These are phyloP conservation scores for Aleurites moluccanus DNA, from an alignment of 441 rosid genomes.

Conservation along the genomic window DNA sequence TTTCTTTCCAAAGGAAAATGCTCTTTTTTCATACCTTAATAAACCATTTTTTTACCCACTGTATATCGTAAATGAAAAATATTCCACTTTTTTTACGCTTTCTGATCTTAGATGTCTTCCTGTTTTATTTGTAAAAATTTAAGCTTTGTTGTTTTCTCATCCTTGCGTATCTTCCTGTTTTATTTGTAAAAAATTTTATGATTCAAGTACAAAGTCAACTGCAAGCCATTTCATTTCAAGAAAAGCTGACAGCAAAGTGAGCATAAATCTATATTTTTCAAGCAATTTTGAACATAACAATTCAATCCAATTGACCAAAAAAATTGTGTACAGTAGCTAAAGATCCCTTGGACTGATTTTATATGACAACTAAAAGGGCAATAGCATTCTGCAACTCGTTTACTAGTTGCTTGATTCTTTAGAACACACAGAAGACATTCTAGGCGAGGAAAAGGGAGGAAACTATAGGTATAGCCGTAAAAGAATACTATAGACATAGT, in stretches of 20 bases:
- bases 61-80: too few relatives aligned
- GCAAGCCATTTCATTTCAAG: neutral
- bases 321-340: neutral
- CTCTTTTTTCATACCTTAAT: neutral
- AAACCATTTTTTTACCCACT: neutral
- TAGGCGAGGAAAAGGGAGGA: too few relatives aligned
- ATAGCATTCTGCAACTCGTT: neutral
- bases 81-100: too few relatives aligned
- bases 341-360: neutral
- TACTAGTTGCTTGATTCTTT: neutral
- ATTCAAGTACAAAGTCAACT: neutral
- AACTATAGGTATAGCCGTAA: neutral
- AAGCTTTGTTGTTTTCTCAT: neutral
- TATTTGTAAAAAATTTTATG: neutral
- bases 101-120: too few relatives aligned
- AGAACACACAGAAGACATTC: neutral
- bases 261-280: neutral
- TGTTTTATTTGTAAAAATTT: neutral
- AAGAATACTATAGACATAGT: neutral
- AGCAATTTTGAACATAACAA: neutral
- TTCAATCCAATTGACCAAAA: neutral
- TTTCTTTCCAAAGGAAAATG: neutral
- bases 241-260: neutral
- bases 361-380: neutral
- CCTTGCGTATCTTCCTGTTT: neutral